These are phyloP conservation scores for Pseudogymnoascus sp. DNA, from an alignment of 2,329 filamentous ascomycete species.

Conservation along the genomic window DNA sequence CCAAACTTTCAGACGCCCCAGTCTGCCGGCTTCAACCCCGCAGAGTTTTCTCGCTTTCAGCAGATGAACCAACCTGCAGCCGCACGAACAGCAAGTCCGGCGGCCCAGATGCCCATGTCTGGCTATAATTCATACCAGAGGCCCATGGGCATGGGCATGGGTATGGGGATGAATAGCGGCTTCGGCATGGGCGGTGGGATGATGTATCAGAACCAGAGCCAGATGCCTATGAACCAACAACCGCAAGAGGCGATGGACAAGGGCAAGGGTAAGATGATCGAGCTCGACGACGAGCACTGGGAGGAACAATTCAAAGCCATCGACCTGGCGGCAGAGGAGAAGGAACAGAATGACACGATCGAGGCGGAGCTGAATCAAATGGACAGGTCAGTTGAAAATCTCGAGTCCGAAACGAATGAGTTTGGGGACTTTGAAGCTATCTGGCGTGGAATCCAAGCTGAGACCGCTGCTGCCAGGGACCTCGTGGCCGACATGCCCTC, in stretches of 20 bases:
- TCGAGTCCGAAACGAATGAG: conserved; percentile 64
- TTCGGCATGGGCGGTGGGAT: conserved; percentile 48
- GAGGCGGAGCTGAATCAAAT: conserved; percentile 72
- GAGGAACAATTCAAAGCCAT: conserved; percentile 92
- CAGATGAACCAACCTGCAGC: conserved; percentile 55
- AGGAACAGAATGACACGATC: conserved; percentile 31
- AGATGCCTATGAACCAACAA: conserved; percentile 31
- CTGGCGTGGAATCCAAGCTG: conserved; percentile 74
- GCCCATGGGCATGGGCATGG: conserved; percentile 49
- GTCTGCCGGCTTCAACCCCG: conserved; percentile 60
- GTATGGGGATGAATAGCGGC: conserved; percentile 35
- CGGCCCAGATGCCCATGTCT: conserved; percentile 36
- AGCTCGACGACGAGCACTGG: conserved; percentile 90
- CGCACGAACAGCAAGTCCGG: conserved; percentile 53
- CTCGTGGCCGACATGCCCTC: conserved; percentile 47
- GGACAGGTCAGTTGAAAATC: conserved; percentile 64
- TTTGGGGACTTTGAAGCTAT: conserved; percentile 86
- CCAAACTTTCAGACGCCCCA: conserved; percentile 54
- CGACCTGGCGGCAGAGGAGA: conserved; percentile 51
- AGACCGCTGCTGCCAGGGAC: conserved; percentile 61
- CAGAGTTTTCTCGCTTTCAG: conserved; percentile 83
- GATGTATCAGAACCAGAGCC: conserved; percentile 34
- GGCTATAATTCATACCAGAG: conserved; percentile 44
- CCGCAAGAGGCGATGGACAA: conserved; percentile 40
- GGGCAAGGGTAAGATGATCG: conserved; percentile 87